Evolutionary conservation across 768 basidiomycete species (phyloP), one percentile per base, ranked within the genome.

Genomic region (Xanthoconium stramineum): DNA sequence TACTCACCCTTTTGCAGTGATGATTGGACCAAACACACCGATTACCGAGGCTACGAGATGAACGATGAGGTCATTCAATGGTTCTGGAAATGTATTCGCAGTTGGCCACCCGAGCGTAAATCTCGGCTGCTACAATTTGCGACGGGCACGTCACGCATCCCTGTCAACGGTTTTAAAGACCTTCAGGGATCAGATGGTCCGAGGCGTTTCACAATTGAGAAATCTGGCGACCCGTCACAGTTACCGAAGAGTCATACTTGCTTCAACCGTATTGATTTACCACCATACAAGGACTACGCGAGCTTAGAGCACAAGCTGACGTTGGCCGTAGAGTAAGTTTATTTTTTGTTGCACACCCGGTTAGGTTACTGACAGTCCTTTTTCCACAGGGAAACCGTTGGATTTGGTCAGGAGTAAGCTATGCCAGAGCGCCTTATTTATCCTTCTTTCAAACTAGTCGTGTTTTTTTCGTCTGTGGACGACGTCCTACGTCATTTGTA

Each of bases 31-130:
- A 98, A 98, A 77, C 97, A 95, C 75, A 99, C 97, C 37, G 97
- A 98, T 71, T 98, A 98, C 75, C 88, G 96, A 61, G 96, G 94
- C 15, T 96, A 95, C 68, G 91, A 94, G 74, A 85, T 92, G 74
- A 90, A 88, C 65, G 94, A 96, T 68, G 93, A 96, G 67, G 91
- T 95, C 47, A 95, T 99, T 54, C 94, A 98, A 69, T 99, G 97
- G 97, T 99, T 99, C 88, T 99, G 97, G 97, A 94, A 98, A 76
- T 94, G 93, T 65, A 92, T 99, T 44, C 89, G 92, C 62, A 85
- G 88, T 64, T 99, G 97, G 97, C 96, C 97, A 12, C 87, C 96
- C 1, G 97, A 99, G 78, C 88, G 95, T 74, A 99, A 99, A 78
- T 94, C 92, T 14, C 91, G 96, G 33, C 74, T 98, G 50, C 77